These are phyloP conservation scores for Funneliformis geosporum DNA, from an alignment of 192 early-diverging fungal genomes.

Conservation along the genomic window DNA sequence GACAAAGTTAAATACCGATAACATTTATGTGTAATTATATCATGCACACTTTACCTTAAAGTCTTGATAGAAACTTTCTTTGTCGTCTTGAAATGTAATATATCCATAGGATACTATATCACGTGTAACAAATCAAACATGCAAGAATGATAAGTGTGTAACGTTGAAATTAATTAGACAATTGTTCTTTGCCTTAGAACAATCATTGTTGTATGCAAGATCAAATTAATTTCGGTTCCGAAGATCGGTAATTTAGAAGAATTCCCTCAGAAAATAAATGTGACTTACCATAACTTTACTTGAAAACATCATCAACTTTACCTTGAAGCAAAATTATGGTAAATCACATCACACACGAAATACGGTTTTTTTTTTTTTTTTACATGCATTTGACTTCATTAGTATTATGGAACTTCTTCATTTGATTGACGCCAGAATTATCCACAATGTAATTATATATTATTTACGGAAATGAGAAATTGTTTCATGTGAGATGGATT, in stretches of 20 bases:
- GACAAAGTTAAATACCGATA: no score
- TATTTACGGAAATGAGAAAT: background rate
- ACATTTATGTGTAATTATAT: no score
- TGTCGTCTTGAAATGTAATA: no score
- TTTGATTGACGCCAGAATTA: background rate
- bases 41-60: no score
- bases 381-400: background rate
- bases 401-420: background rate
- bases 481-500: background rate
- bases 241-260: background rate
- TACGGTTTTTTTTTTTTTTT: no score
- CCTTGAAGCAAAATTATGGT: background rate
- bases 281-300: background rate
- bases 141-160: no score
- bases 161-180: background rate
- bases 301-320: background rate
- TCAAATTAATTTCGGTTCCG: background rate
- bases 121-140: no score
- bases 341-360: no score
- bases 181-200: background rate
- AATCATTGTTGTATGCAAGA: background rate
- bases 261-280: background rate
- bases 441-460: background rate
- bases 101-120: no score
- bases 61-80: no score